A percentile compares a stretch with the other conserved stretches of the same genome.
Conservation (phyloP, 2,329 filamentous ascomycete species). For the Septoria petroselini region DNA sequence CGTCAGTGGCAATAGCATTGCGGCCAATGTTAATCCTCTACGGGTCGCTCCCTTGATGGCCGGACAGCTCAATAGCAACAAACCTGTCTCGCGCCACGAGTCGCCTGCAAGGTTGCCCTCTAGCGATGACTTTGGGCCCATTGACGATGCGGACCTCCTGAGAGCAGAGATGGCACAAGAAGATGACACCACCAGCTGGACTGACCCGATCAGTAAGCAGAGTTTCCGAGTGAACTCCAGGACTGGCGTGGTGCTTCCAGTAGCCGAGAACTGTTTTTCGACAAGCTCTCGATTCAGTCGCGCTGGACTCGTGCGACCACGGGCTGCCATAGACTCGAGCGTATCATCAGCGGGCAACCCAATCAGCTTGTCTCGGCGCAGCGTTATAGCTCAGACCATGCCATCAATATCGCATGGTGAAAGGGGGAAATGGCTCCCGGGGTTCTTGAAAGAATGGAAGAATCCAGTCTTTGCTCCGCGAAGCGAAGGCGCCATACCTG, state of each 20-base stretch:
- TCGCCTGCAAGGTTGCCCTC: conserved; percentile 1
- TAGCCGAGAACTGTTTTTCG: background rate
- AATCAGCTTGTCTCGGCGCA: conserved; percentile 36
- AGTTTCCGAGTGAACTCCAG: conserved; percentile 52
- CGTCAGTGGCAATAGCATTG: background rate
- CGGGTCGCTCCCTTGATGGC: background rate
- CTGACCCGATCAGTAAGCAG: conserved; percentile 58
- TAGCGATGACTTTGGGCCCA: conserved; percentile 33
- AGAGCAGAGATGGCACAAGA: conserved; percentile 14
- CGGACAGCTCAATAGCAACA: background rate
- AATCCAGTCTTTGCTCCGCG: conserved; percentile 69
- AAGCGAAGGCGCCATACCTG: conserved; percentile 28
- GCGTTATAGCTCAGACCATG: conserved; percentile 5
- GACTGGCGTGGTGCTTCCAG: conserved; percentile 49
- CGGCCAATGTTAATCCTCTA: background rate
- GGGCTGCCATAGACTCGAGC: conserved; percentile 28
- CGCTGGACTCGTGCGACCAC: conserved; percentile 8
- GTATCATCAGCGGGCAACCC: conserved; percentile 32
- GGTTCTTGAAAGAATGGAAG: conserved; percentile 63
- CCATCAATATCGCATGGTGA: background rate
- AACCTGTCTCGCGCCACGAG: no score
- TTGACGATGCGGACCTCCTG: conserved; percentile 28
- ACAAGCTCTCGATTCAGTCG: no score
- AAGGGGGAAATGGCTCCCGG: conserved; percentile 55
- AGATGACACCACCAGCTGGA: conserved; percentile 54